Base-by-base conservation (phyloP, 371 early-diverging fungal genomes). In the Mucor plumbeus region DNA sequence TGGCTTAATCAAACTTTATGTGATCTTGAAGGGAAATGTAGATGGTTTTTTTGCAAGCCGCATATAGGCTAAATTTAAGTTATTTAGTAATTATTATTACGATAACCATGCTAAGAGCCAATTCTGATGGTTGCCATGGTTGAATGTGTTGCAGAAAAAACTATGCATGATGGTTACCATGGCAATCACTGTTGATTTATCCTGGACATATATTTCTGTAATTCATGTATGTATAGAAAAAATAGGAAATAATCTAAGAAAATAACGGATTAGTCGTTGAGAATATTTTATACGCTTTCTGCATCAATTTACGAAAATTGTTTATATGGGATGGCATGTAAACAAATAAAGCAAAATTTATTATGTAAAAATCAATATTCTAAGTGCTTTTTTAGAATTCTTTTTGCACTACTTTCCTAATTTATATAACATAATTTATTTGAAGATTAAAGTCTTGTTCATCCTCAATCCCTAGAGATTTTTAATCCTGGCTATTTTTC, bases 1-100 rank as follows among this genome's bases (percentile, higher is more conserved):
- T 62, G 62, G 62, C 48, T 61, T 1, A 17, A 17, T 17, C 38
- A 36, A 31, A 34, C 13, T 13, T 33, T n/a, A 33, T 57, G 36
- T 34, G 57, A 57, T 57, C 57, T 57, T 38, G 19, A 57, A 57
- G 38, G 19, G 14, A 55, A 55, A 55, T 34, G 48, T 48, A 48
- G 48, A 48, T 48, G 48, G 48, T 48, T 44, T 44, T 48, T 48
- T 48, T 17, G 48, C 7, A 48, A 48, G 48, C 48, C 48, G 48
- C 48, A 48, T 48, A 11, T 11, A 48, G 9, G 48, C 48, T 48
- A 48, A 48, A 48, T 19, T 48, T 19, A 48, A 21, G 21, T 48
- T 21, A 5, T 43, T 43, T 15, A 15, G n/a, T 43, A 15, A 43
- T 14, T 7, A 6, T 43, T 1, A 43, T 15, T 6, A 14, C 15